A percentile compares a stretch with the other conserved stretches of the same genome.
Conservation (phyloP, 129 eudicot genomes). For the Arctium minus region DNA sequence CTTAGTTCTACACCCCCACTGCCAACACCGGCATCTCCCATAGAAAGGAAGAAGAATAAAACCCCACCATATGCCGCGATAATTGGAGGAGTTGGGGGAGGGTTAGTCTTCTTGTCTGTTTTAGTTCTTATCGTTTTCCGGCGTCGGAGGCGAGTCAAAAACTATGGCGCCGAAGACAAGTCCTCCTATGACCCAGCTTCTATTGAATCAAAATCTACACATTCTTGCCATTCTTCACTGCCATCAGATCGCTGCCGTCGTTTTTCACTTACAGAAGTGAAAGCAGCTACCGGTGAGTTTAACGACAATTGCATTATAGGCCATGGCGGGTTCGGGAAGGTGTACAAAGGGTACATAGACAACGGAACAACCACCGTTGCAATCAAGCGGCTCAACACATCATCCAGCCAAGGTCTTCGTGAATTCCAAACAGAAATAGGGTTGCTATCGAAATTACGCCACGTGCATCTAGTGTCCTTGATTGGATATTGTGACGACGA, state of each 20-base stretch:
- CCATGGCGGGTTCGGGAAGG: conserved; percentile 46
- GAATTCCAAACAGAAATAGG: conserved; percentile 45
- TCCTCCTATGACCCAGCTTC: conserved; percentile 22
- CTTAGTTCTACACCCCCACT: too few relatives aligned
- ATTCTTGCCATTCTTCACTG: conserved; percentile 19
- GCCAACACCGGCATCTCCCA: not conserved
- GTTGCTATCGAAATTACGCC: conserved; percentile 38
- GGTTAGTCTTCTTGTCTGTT: conserved; percentile 8
- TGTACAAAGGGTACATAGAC: conserved; percentile 47
- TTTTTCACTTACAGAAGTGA: conserved; percentile 35
- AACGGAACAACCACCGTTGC: conserved; percentile 27
- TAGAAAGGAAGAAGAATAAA: not conserved
- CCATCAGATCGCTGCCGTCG: conserved; percentile 46
- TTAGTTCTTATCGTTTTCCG: conserved; percentile 22
- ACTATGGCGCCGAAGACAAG: not conserved
- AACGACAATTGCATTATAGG: conserved; percentile 26
- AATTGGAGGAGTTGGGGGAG: conserved; percentile 35
- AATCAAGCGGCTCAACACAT: conserved; percentile 37
- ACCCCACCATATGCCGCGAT: not conserved
- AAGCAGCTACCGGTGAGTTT: conserved; percentile 35
- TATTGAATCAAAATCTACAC: conserved; percentile 21
- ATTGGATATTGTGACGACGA: conserved; percentile 47
- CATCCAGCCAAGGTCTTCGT: conserved; percentile 38
- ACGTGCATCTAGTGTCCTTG: conserved; percentile 48
- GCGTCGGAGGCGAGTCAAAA: conserved; percentile 21